These are phyloP conservation scores for Cryphonectria nitschkei DNA, from an alignment of 2,329 filamentous ascomycete species.

Conservation along the genomic window DNA sequence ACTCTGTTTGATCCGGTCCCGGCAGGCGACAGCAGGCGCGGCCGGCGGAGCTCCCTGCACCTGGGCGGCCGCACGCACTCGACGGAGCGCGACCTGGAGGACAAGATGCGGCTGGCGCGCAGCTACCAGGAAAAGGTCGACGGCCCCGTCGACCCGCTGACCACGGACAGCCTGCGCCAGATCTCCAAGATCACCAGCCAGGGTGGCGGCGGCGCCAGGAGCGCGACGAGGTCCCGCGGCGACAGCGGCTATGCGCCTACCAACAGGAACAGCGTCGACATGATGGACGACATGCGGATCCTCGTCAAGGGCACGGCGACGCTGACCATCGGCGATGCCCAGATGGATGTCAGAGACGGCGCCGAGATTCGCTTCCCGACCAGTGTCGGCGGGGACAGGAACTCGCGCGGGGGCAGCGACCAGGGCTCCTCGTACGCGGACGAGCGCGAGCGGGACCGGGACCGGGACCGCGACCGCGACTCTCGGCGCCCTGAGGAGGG, in stretches of 20 bases:
- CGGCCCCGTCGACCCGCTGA: slow-evolving; percentile 52
- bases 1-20: slow-evolving; percentile 48
- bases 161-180: slow-evolving; percentile 58
- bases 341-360: slow-evolving; percentile 62
- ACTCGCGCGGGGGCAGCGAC: slow-evolving; percentile 26
- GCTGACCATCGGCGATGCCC: slow-evolving; percentile 59
- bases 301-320: slow-evolving; percentile 60
- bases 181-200: slow-evolving; percentile 56
- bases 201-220: slow-evolving; percentile 51
- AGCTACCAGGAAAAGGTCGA: slow-evolving; percentile 58
- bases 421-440: slow-evolving; percentile 48
- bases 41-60: slow-evolving; percentile 45
- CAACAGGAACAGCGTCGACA: slow-evolving; percentile 57
- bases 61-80: slow-evolving; percentile 36
- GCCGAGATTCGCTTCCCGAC: slow-evolving; percentile 62
- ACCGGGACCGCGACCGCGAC: not conserved
- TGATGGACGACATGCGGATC: slow-evolving; percentile 61
- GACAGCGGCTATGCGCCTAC: slow-evolving; percentile 67
- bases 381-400: slow-evolving; percentile 48
- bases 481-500: not conserved
- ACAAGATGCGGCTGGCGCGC: slow-evolving; percentile 48
- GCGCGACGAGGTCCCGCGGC: slow-evolving; percentile 63
- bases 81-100: slow-evolving; percentile 38
- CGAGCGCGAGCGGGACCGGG: slow-evolving; percentile 45
- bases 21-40: slow-evolving; percentile 32